Percentiles rank a stretch among this genome's conserved stretches.
phyloP scores from a whole-genome alignment of 2,329 filamentous ascomycete genomes.

The Phaeophleospora eucalypticola region DNA sequence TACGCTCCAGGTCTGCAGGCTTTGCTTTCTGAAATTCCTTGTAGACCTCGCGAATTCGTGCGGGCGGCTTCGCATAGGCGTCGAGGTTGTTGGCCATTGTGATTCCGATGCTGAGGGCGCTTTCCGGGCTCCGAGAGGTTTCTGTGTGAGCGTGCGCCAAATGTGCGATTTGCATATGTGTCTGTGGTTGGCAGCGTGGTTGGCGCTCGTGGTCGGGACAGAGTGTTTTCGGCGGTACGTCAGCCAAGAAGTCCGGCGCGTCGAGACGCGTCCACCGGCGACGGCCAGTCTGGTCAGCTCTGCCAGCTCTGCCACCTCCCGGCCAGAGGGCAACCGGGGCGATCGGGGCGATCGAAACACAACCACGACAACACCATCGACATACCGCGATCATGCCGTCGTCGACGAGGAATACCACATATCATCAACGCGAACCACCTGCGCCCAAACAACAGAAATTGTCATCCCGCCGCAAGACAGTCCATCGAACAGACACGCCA shows the following conservation, averaged over 20 bases:
- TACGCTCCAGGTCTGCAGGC: slow-evolving; percentile 43
- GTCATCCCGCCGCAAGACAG: slow-evolving; percentile 5
- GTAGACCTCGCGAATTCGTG: slow-evolving; percentile 65
- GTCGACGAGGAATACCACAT: slow-evolving; percentile 2
- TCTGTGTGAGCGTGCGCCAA: too few relatives aligned
- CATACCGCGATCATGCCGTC: slow-evolving; percentile 10
- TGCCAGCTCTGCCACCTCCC: too few relatives aligned
- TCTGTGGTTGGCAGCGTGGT: too few relatives aligned
- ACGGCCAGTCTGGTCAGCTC: too few relatives aligned
- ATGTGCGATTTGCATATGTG: too few relatives aligned
- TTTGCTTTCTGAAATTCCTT: slow-evolving; percentile 67
- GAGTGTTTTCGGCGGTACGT: slow-evolving; percentile 1
- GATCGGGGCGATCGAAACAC: neutral
- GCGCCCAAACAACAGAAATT: slow-evolving; percentile 15
- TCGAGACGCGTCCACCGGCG: slow-evolving; percentile 1
- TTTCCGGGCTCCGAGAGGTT: too few relatives aligned
- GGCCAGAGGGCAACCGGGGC: too few relatives aligned
- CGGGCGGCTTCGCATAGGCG: slow-evolving; percentile 73
- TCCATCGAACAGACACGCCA: slow-evolving; percentile 9
- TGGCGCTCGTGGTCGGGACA: neutral
- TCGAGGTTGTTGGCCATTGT: slow-evolving; percentile 49
- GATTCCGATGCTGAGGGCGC: neutral
- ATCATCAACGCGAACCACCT: slow-evolving; percentile 6
- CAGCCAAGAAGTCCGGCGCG: neutral
- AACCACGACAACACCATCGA: neutral